Evolutionary conservation across 2,329 filamentous ascomycete species (phyloP), one percentile per base, ranked within the genome.

Genomic region (Phialophora macrospora): DNA sequence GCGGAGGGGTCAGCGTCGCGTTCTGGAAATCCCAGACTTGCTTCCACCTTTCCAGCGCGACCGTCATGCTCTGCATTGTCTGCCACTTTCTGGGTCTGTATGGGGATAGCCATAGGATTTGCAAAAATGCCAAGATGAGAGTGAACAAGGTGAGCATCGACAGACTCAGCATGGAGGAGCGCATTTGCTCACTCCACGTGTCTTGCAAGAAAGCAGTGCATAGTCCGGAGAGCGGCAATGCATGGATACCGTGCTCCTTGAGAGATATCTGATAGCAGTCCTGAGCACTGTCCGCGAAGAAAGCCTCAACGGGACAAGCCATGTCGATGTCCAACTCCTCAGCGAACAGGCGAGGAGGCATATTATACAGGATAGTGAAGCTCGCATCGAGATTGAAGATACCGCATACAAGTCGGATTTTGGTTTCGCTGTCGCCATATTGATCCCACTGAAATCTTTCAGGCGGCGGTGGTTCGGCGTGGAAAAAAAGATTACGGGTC

Each of bases 341-440:
- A 9, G 51, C 60, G 28, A 62, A 62, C 9, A 62, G 38, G 24
- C 60, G 52, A 20, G 60, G 60, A 11, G 26, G 34, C 52, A 56
- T 55, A 20, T 62, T 62, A 20, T 62, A 62, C 8, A 62, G 52
- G n/a, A 62, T 32, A 7, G 24, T 62, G 34, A 62, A 62, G 60
- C 60, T 62, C 20, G 60, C 60, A 28, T 62, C 60, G n/a, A 62
- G 60, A 49, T 62, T 46, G 52, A 62, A 62, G 28, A 62, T 34
- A n/a, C 60, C 52, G n/a, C 51, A 62, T 26, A 44, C 54, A 34
- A 62, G 60, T 9, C 60, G 60, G 38, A 62, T 56, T 34, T 46
- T 56, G 24, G 60, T 38, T 38, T 62, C 60, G 26, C 26, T 22
- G 17, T 32, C 60, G 17, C 32, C 52, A 38, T 55, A 62, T 24